Conservation (phyloP, 208 protist genomes). For the Leishmania guyanensis region DNA sequence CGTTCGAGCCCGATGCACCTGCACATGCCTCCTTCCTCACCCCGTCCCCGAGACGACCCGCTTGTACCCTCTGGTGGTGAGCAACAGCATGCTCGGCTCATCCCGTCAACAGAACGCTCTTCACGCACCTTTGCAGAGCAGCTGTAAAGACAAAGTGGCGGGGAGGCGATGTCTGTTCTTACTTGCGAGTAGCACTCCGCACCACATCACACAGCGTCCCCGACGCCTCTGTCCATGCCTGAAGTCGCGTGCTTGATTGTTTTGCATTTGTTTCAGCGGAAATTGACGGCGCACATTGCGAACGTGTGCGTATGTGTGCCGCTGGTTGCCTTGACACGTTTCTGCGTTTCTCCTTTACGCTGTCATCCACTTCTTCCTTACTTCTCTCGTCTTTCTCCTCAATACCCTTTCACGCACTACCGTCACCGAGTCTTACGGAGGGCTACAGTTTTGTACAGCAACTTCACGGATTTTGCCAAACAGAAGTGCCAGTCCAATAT, state of each 20-base stretch:
- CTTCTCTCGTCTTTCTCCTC: not conserved
- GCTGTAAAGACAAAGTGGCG: not conserved
- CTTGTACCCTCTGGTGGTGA: not conserved
- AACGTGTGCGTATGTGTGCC: not conserved
- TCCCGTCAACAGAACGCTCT: not conserved
- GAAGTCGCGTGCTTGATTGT: not conserved
- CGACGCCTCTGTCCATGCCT: not conserved
- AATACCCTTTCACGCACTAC: not conserved
- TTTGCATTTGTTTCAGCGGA: not conserved
- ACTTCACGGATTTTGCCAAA: not conserved
- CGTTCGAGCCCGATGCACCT: not conserved
- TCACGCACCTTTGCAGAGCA: not conserved
- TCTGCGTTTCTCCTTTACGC: slow-evolving; percentile 3
- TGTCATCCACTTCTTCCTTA: not conserved
- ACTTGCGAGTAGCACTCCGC: not conserved
- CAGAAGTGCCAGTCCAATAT: not conserved
- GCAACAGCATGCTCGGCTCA: not conserved
- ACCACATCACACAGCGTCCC: not conserved
- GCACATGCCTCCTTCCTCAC: not conserved
- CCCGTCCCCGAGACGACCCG: not conserved
- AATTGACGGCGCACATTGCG: not conserved
- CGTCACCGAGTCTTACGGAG: not conserved
- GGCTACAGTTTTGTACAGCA: not conserved
- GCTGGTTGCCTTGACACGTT: not conserved
- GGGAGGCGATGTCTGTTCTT: slow-evolving; percentile 2